Evolutionary conservation across 495 filamentous ascomycete species (phyloP), one percentile per base, ranked within the genome.

Genomic region (Penicillium antarcticum): DNA sequence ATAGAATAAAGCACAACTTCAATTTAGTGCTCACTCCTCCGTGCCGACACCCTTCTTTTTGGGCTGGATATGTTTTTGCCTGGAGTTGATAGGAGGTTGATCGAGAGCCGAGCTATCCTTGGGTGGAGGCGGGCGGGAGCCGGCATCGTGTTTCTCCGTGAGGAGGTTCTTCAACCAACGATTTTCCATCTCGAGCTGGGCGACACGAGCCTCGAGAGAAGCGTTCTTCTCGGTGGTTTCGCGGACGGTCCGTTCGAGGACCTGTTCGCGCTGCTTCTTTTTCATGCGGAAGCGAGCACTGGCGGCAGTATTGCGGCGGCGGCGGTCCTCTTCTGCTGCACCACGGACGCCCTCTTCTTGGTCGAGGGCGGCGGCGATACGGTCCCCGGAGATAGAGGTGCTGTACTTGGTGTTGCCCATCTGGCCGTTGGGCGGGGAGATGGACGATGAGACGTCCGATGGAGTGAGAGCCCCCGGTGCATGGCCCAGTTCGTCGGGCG

Each of bases 211-310:
- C 68, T 97, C 94, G 11, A 98, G 80, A 10, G 72, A 73, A 10
- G 73, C 74, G 36, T 95, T 88, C 72, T 92, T 91, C 32, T 96
- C 92, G 7, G 80, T 82, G 66, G 95, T 89, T 58, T 97, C 94
- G 70, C 95, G 92, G 51, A 94, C 87, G 39, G 84, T 84, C 48
- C 86, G 85, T 74, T 97, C 94, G 51, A 98, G 87, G 3, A 87
- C 86, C 66, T 94, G 88, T 74, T 98, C 94, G 46, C 94, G 88
- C 72, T 95, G 89, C 82, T 98, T 98, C 89, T 98, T 98, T 83
- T 98, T 98, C 62, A 95, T 84, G 49, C 94, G 88, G 82, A 98
- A 98, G 46, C 94, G 87, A 17, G 94, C 94, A 42, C 83, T 88
- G 36, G 94, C 94, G 32, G 94, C 94, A 1, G 94, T 98, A 71